Evolutionary conservation across 208 protist genomes (phyloP).

Genomic region (Crithidia brevicula): DNA sequence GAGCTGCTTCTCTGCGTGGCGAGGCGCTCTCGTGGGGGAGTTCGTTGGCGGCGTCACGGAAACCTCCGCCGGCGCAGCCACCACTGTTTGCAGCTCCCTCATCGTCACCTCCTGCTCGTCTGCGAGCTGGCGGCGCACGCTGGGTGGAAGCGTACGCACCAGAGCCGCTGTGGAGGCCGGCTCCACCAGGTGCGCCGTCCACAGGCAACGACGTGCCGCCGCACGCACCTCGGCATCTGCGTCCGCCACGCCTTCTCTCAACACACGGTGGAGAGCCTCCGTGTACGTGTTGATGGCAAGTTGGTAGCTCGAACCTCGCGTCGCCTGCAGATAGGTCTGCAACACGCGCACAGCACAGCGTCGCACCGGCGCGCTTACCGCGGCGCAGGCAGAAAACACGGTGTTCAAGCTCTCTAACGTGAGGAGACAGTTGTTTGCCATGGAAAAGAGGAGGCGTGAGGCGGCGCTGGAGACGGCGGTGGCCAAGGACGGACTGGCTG

Average conservation of each 20-base stretch:
- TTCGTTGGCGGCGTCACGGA: neutral
- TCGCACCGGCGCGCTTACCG: conserved; percentile 36
- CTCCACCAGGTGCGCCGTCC: conserved; percentile 50
- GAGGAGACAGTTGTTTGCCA: conserved; percentile 45
- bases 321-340: conserved; percentile 40
- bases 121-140: conserved; percentile 31
- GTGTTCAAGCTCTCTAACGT: conserved; percentile 41
- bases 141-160: conserved; percentile 28
- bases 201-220: conserved; percentile 44
- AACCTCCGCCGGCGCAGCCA: neutral
- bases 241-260: conserved; percentile 47
- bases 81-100: conserved; percentile 24
- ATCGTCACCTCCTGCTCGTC: conserved; percentile 15
- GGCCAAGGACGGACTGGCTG: conserved; percentile 30
- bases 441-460: conserved; percentile 24
- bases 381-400: conserved; percentile 48
- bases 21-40: neutral
- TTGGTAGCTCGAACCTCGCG: conserved; percentile 43
- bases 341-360: conserved; percentile 40
- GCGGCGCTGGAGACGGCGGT: conserved; percentile 35
- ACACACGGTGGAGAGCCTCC: conserved; percentile 38
- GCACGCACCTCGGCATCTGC: conserved; percentile 49
- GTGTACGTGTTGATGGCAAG: conserved; percentile 37
- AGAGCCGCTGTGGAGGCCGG: conserved; percentile 42
- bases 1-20: neutral